These are phyloP conservation scores for Ampelomyces quisqualis DNA, from an alignment of 2,329 filamentous ascomycete genomes.

Conservation along the genomic window DNA sequence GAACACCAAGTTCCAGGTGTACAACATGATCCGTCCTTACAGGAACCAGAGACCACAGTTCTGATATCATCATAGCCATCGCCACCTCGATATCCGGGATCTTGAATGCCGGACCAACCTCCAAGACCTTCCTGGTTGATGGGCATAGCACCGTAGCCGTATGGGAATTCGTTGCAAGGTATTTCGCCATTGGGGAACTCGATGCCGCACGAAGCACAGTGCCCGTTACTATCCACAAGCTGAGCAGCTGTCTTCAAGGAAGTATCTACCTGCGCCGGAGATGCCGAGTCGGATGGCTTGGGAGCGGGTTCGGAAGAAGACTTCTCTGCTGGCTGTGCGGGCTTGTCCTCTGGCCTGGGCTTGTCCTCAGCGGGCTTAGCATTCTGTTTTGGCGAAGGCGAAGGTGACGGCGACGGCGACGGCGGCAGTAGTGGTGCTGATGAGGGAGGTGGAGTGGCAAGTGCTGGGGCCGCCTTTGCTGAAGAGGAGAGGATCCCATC, in stretches of 20 bases:
- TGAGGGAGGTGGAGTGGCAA: constrained; percentile 22
- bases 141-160: constrained; percentile 73
- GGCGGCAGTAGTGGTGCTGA: too few species aligned
- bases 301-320: constrained; percentile 6
- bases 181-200: constrained; percentile 76
- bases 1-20: constrained; percentile 72
- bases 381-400: constrained; percentile 1
- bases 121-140: constrained; percentile 67
- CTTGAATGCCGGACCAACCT: constrained; percentile 81
- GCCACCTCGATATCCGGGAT: constrained; percentile 38
- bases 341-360: background rate
- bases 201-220: constrained; percentile 56
- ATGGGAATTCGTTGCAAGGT: constrained; percentile 72
- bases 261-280: constrained; percentile 17
- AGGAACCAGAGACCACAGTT: constrained; percentile 64
- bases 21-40: constrained; percentile 60
- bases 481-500: constrained; percentile 53
- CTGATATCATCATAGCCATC: constrained; percentile 57
- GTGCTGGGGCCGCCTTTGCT: constrained; percentile 7
- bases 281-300: constrained; percentile 11
- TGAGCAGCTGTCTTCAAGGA: constrained; percentile 16
- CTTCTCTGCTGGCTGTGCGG: constrained; percentile 13
- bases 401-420: background rate
- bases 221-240: constrained; percentile 24
- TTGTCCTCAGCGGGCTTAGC: constrained; percentile 4